These are phyloP conservation scores for Coniochaeta sp. DNA, from an alignment of 2,329 filamentous ascomycete species.

Conservation along the genomic window DNA sequence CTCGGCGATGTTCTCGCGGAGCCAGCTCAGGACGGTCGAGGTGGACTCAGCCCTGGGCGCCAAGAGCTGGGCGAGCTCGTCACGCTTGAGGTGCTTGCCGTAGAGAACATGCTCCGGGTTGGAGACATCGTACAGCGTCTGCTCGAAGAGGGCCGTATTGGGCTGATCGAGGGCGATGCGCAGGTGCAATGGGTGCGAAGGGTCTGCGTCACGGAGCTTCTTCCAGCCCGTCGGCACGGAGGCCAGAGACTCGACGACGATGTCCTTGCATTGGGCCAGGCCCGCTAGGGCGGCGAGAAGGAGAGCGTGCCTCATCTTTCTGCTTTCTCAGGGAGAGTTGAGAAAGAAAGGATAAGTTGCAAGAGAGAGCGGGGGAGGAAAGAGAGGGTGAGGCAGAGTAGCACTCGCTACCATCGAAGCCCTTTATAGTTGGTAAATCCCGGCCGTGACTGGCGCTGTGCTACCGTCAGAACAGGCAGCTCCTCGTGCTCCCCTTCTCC, in stretches of 20 bases:
- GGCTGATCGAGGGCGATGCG: conserved; percentile 7
- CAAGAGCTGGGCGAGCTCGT: conserved; percentile 41
- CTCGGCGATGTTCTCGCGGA: conserved; percentile 28
- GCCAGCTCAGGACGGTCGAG: conserved; percentile 35
- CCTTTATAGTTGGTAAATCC: neutral
- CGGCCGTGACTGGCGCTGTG: neutral
- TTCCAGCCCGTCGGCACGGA: conserved; percentile 10
- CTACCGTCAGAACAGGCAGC: neutral
- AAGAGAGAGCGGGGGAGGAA: neutral
- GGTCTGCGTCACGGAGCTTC: conserved; percentile 7
- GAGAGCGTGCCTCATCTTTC: neutral
- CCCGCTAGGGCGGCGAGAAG: neutral
- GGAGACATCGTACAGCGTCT: conserved; percentile 25
- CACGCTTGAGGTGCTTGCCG: conserved; percentile 37
- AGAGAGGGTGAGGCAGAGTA: neutral
- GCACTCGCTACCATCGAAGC: neutral
- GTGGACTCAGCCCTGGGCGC: conserved; percentile 31
- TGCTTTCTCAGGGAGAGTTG: neutral
- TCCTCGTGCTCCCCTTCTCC: neutral
- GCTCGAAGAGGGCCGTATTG: conserved; percentile 17
- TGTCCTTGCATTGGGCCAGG: conserved; percentile 7
- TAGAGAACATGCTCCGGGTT: conserved; percentile 37
- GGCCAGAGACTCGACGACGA: conserved; percentile 11
- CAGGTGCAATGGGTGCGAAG: conserved; percentile 6
- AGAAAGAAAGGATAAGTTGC: neutral